These are phyloP conservation scores for Citrullus amarus DNA, from an alignment of 306 rosid genomes.

Conservation along the genomic window DNA sequence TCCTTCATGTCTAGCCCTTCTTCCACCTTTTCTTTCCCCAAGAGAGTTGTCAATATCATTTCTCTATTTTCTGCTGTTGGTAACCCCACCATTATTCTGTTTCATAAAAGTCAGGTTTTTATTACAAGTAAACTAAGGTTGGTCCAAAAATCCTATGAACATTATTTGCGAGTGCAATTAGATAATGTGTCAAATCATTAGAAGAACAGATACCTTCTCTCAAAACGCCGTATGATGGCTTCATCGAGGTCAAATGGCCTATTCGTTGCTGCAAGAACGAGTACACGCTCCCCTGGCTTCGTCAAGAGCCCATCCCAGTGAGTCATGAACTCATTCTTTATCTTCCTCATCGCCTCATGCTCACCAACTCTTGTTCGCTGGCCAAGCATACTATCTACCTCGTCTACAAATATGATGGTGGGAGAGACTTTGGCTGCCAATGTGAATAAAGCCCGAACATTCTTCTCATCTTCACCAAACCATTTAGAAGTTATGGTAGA, in stretches of 20 bases:
- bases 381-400: slow-evolving; percentile 99
- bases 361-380: slow-evolving; percentile 88
- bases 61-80: slow-evolving; percentile 84
- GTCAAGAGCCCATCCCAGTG: slow-evolving; percentile 96
- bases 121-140: background rate
- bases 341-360: slow-evolving; percentile 98
- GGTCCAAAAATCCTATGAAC: background rate
- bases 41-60: slow-evolving; percentile 60
- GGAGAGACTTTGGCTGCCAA: slow-evolving; percentile 92
- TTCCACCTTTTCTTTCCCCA: slow-evolving; percentile 62
- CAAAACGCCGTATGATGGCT: slow-evolving; percentile 92
- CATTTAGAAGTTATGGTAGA: slow-evolving; percentile 96
- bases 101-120: background rate
- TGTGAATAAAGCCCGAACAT: slow-evolving; percentile 86
- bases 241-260: slow-evolving; percentile 96
- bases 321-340: slow-evolving; percentile 86
- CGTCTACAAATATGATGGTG: slow-evolving; percentile 90
- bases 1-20: slow-evolving; percentile 52
- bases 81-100: slow-evolving; percentile 87
- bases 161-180: background rate
- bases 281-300: slow-evolving; percentile 64
- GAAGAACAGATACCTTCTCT: slow-evolving; percentile 50
- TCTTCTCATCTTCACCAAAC: slow-evolving; percentile 99
- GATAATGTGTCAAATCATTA: too few relatives aligned
- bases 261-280: slow-evolving; percentile 97